Evolutionary conservation across 257 asterid genomes (phyloP).

Genomic region (Solanum pimpinellifolium): DNA sequence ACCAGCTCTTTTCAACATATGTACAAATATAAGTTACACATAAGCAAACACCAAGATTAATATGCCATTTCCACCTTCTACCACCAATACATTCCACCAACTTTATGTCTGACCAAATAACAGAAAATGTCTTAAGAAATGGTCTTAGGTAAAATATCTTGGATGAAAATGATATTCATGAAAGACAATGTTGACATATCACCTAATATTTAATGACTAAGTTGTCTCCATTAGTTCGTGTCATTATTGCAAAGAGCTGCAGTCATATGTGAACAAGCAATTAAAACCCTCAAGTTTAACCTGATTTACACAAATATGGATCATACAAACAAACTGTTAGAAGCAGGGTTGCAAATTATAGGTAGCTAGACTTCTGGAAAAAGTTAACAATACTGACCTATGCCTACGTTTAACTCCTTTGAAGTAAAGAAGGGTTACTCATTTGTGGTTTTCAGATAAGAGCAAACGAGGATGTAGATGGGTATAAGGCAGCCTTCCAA

Average conservation of each 20-base stretch:
- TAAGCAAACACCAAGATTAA: background rate
- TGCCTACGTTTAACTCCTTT: constrained; percentile 95
- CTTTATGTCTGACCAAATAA: background rate
- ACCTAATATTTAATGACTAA: background rate
- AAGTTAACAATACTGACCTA: constrained; percentile 43
- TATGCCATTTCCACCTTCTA: background rate
- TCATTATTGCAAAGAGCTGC: background rate
- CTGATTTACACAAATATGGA: background rate
- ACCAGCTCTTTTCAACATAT: background rate
- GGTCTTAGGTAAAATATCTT: background rate
- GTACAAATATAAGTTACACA: background rate
- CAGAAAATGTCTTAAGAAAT: background rate
- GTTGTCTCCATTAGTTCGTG: background rate
- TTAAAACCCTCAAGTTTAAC: background rate
- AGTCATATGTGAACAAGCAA: background rate
- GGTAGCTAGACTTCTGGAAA: background rate
- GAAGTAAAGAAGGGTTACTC: constrained; percentile 71
- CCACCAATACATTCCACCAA: background rate
- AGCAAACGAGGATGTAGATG: constrained; percentile 66
- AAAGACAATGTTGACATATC: background rate
- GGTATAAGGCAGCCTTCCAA: constrained; percentile 42
- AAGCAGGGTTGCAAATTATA: background rate
- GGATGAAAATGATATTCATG: background rate
- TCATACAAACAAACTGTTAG: background rate
- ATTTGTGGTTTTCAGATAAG: constrained; percentile 41